Base-by-base conservation (phyloP, 148 eudicot genomes). In the Selenicereus undatus region DNA sequence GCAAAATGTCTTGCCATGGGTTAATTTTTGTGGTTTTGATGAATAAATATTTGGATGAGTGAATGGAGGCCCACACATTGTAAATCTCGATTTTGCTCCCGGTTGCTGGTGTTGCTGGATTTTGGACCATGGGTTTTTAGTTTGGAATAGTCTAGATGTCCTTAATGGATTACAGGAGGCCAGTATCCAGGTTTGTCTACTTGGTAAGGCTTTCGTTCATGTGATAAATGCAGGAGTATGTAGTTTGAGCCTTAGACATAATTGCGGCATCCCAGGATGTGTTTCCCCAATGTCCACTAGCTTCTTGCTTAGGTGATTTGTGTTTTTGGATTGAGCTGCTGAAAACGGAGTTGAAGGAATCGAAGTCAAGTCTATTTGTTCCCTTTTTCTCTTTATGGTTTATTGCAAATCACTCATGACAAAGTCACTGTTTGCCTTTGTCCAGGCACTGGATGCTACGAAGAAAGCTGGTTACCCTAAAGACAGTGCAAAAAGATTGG, bases 401-500 rank as follows among this genome's bases (percentile, higher is more conserved):
- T 54, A 21, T 36, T 16, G 22, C 68, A 76, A 18, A 1, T 76
- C 72, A 24, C 32, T 5, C 11, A 24, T 42, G 13, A n/a, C n/a
- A 29, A 52, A 77, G 27, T 78, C 39, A 52, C 24, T 52, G 11
- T 54, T 84, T 22, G 71, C 62, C 18, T 20, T 86, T 66, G 18
- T 86, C 51, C 91, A 95, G 99, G 99, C 99, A 83, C 71, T 95
- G 85, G 99, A 95, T 78, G 79, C 90, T 5, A 84, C 90, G 54
- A 95, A 93, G 89, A 93, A 95, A 87, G 87, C 91, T 45, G 90
- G 88, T 82, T 88, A 91, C 74, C 93, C 96, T 20, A 91, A 87
- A 86, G 98, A 95, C 82, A 86, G 86, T 77, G 93, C 90, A 30
- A 93, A 95, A 89, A 87, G 89, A 87, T 84, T 95, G 82, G 99